A percentile compares a stretch with the other conserved stretches of the same genome.
Evolutionary conservation across 352 stramenopile species (phyloP).

Genomic region (Globisporangium uncinulatum): DNA sequence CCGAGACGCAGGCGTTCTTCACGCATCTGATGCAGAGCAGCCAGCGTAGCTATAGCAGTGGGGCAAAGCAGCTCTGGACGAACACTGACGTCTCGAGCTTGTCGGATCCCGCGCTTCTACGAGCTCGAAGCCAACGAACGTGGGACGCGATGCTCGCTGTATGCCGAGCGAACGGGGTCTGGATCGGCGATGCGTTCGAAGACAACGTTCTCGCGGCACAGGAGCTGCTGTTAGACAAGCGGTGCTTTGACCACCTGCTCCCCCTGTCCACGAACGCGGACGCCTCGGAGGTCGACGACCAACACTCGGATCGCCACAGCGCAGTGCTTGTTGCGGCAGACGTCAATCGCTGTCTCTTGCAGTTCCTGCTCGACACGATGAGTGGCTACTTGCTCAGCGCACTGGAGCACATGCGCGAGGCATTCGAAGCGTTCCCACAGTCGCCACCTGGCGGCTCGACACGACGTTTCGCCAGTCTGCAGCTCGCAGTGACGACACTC

Average conservation of each 20-base stretch:
- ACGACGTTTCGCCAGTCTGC: not conserved
- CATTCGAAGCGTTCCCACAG: conserved; percentile 6
- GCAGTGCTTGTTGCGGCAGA: conserved; percentile 8
- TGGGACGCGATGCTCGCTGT: conserved; percentile 26
- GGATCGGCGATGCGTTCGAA: conserved; percentile 17
- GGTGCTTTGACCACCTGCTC: conserved; percentile 13
- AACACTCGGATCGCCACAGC: not conserved
- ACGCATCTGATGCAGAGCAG: conserved; percentile 7
- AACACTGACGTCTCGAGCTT: not conserved
- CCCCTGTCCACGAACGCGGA: not conserved
- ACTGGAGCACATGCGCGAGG: conserved; percentile 36
- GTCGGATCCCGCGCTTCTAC: not conserved
- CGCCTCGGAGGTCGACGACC: not conserved
- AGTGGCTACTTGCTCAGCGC: conserved; percentile 47
- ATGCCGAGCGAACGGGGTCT: conserved; percentile 35
- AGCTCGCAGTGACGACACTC: conserved; percentile 20
- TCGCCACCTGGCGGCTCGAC: not conserved
- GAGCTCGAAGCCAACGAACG: conserved; percentile 14
- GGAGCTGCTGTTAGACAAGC: conserved; percentile 24
- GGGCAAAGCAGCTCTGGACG: not conserved
- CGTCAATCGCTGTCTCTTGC: conserved; percentile 28
- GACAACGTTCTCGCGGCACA: conserved; percentile 36
- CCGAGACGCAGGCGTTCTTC: conserved; percentile 10
- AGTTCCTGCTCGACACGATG: conserved; percentile 46
- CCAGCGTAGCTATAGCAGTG: conserved; percentile 6